Evolutionary conservation across 352 stramenopile genomes (phyloP), one percentile per base, ranked within the genome.

Genomic region (Pythium pyrilobum): DNA sequence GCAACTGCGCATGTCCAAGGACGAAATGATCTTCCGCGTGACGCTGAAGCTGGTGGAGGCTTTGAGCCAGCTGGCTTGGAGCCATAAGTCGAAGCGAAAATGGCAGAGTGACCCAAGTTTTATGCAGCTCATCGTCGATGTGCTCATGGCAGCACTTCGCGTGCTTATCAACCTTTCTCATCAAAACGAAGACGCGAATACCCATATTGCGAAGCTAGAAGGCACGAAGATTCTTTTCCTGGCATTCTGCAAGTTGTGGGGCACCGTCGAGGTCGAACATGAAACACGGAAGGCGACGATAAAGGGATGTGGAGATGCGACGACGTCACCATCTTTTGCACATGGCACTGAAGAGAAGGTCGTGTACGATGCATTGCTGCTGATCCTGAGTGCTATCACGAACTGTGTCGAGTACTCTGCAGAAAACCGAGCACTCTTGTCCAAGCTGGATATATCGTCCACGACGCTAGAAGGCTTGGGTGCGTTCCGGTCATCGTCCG

Each of bases 161-260:
- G 73, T 91, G 18, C 32, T 91, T 13, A 83, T 91, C 60, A 93
- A 93, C 50, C 67, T 93, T 18, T 89, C 82, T 1, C 82, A 93
- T 36, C 77, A 87, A 51, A 89, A 84, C 18, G 41, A 60, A 24
- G 65, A 71, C 7, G 77, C 78, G 44, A 70, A 74, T 18, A 44
- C 10, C 0, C 66, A 85, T 20, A 56, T 93, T 8, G 37, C 67
- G 16, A 34, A 32, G 2, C 41, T 77, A 5, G 38, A 58, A 12
- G 80, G 82, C 0, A 87, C 74, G 45, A 40, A 61, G 4, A 53
- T 73, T 10, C 43, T 90, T 15, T 70, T 82, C 38, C 29, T 49
- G 7, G 57, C 64, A 1, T 90, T 91, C 50, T 77, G 47, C 5
- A 50, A 52, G 15, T 24, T 87, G 4, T 72, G 62, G 63, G 18